Percentiles rank a stretch among this genome's conserved stretches.
Evolutionary conservation across 495 filamentous ascomycete genomes (phyloP).

Genomic region (Penicillium chermesinum): DNA sequence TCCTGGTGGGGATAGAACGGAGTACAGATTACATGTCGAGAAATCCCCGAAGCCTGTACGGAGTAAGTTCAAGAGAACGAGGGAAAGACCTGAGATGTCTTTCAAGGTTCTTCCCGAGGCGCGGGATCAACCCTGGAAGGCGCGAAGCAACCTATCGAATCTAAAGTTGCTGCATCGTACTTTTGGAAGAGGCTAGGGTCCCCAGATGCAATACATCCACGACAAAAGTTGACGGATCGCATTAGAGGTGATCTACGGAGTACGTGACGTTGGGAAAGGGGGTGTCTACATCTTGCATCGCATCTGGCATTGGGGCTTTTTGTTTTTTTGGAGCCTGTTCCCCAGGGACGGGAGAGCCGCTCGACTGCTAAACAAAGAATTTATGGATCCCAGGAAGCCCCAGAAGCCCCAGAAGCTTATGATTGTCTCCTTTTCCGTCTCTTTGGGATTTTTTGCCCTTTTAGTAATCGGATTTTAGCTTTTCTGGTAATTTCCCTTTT

Average conservation of each 20-base stretch:
- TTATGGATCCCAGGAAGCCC: slow-evolving; percentile 7
- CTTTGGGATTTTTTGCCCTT: slow-evolving; percentile 5
- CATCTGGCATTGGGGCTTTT: not conserved
- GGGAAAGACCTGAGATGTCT: not conserved
- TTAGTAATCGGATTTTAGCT: slow-evolving; percentile 4
- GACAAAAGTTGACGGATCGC: slow-evolving; percentile 19
- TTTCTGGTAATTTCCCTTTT: slow-evolving; percentile 4
- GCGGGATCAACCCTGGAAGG: not conserved
- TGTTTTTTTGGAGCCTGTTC: slow-evolving; percentile 20
- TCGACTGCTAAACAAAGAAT: slow-evolving; percentile 23
- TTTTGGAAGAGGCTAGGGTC: not conserved
- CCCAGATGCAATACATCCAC: slow-evolving; percentile 1
- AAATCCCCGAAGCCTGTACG: too few relatives aligned
- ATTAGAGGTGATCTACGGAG: slow-evolving; percentile 1
- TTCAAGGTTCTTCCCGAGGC: not conserved
- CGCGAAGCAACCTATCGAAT: not conserved
- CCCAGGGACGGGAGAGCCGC: slow-evolving; percentile 37
- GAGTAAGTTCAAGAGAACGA: too few relatives aligned
- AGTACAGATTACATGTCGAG: not conserved
- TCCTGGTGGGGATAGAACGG: not conserved
- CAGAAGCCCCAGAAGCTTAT: not conserved
- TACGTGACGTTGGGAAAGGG: slow-evolving; percentile 16
- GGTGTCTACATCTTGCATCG: not conserved
- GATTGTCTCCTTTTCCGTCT: slow-evolving; percentile 8
- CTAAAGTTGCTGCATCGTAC: slow-evolving; percentile 3